A percentile compares a stretch with the other conserved stretches of the same genome.
These are phyloP conservation scores for Halenospora varia DNA, from an alignment of 495 filamentous ascomycete species.

Conservation along the genomic window DNA sequence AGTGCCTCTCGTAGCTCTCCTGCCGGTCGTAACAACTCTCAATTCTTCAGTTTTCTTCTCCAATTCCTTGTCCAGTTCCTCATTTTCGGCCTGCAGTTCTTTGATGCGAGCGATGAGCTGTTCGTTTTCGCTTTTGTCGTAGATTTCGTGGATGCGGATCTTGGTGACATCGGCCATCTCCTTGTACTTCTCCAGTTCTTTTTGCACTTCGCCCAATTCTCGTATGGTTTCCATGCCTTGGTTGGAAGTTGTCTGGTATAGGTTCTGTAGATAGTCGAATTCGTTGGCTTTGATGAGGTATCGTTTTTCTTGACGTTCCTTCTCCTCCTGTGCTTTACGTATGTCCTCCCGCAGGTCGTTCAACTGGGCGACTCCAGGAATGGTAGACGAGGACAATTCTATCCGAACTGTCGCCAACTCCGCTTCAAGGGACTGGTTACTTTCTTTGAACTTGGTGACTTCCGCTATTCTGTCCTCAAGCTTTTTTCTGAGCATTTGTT, in stretches of 20 bases:
- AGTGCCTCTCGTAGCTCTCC: constrained; percentile 20
- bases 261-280: constrained; percentile 15
- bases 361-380: constrained; percentile 16
- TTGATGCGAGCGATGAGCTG: constrained; percentile 51
- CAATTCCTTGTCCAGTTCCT: constrained; percentile 63
- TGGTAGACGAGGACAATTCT: constrained; percentile 1
- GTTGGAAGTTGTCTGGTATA: constrained; percentile 23
- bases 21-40: constrained; percentile 11
- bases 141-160: constrained; percentile 17
- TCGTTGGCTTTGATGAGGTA: constrained; percentile 5
- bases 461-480: constrained; percentile 13
- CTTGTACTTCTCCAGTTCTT: not conserved
- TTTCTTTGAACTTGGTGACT: constrained; percentile 12
- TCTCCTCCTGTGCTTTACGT: not conserved
- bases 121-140: constrained; percentile 1
- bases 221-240: constrained; percentile 2
- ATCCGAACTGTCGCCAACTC: constrained; percentile 14
- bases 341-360: constrained; percentile 10
- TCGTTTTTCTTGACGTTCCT: constrained; percentile 16
- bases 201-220: constrained; percentile 7
- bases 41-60: constrained; percentile 37
- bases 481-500: not conserved
- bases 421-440: constrained; percentile 2
- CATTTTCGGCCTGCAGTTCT: constrained; percentile 67
- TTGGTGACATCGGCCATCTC: constrained; percentile 11